Evolutionary conservation across 768 basidiomycete species (phyloP).

Genomic region (Termitomyces sp.): DNA sequence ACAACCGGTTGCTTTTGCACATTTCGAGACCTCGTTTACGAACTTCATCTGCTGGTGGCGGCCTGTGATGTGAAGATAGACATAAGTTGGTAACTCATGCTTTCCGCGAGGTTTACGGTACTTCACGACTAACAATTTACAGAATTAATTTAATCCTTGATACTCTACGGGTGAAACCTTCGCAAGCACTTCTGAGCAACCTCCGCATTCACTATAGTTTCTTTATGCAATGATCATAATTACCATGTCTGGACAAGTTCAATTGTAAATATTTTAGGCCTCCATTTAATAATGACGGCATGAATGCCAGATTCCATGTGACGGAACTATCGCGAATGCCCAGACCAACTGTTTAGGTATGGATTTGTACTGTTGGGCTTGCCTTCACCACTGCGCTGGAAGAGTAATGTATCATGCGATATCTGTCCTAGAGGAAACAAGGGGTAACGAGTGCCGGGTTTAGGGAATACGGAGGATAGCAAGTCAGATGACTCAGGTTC

Average conservation of each 20-base stretch:
- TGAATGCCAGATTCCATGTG: slow-evolving; percentile 2
- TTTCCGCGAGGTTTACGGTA: neutral
- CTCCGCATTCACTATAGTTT: neutral
- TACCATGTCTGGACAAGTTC: neutral
- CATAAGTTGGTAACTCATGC: neutral
- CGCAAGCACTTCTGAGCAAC: neutral
- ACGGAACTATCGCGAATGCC: neutral
- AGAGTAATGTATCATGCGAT: neutral
- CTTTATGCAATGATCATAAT: neutral
- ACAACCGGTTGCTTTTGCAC: slow-evolving; percentile 3
- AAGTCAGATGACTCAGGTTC: slow-evolving; percentile 4
- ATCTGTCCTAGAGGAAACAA: neutral
- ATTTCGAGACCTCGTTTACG: slow-evolving; percentile 15
- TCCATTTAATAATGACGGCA: neutral
- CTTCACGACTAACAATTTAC: neutral
- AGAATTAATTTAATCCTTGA: neutral
- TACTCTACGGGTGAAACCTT: neutral
- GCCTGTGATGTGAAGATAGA: slow-evolving; percentile 12
- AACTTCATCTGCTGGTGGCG: slow-evolving; percentile 22
- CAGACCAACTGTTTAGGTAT: neutral
- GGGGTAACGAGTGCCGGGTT: slow-evolving; percentile 13
- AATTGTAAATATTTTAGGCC: neutral
- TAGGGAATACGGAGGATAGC: slow-evolving; percentile 16
- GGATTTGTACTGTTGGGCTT: neutral
- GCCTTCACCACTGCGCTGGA: neutral